These are phyloP conservation scores for Olyra latifolia DNA, from an alignment of 176 grass and related monocot genomes.

Conservation along the genomic window DNA sequence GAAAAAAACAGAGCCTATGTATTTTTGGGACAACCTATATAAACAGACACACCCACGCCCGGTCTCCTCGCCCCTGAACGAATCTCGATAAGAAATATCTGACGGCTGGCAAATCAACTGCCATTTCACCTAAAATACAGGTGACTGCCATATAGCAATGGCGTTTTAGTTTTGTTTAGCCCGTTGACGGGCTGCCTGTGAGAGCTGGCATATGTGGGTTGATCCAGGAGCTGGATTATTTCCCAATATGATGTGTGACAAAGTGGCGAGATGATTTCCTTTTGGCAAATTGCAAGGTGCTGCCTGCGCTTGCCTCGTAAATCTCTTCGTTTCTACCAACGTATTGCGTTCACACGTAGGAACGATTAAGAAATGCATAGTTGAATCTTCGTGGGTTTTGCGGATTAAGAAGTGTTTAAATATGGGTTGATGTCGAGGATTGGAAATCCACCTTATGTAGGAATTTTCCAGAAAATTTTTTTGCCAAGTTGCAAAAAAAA, in stretches of 20 bases:
- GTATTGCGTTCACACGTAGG: not conserved
- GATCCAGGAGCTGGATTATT: slow-evolving; percentile 29
- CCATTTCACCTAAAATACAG: no score
- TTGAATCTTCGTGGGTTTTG: not conserved
- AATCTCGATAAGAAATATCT: no score
- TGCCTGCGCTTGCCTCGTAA: not conserved
- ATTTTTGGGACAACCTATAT: no score
- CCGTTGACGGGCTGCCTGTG: slow-evolving; percentile 39
- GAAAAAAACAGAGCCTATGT: no score
- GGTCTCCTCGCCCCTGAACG: no score
- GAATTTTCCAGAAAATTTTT: not conserved
- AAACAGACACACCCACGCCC: no score
- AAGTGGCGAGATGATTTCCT: not conserved
- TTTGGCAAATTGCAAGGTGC: not conserved
- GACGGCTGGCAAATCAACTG: no score
- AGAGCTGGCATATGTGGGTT: slow-evolving; percentile 38
- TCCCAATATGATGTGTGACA: not conserved
- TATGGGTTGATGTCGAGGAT: not conserved
- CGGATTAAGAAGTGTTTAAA: not conserved
- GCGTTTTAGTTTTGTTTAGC: slow-evolving; percentile 29
- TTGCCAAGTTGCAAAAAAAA: not conserved
- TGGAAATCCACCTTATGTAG: not conserved
- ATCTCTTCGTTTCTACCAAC: not conserved
- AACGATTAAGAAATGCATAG: not conserved
- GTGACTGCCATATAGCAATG: no score